Evolutionary conservation across 345 rosid genomes (phyloP).

Genomic region (Linum usitatissimum): DNA sequence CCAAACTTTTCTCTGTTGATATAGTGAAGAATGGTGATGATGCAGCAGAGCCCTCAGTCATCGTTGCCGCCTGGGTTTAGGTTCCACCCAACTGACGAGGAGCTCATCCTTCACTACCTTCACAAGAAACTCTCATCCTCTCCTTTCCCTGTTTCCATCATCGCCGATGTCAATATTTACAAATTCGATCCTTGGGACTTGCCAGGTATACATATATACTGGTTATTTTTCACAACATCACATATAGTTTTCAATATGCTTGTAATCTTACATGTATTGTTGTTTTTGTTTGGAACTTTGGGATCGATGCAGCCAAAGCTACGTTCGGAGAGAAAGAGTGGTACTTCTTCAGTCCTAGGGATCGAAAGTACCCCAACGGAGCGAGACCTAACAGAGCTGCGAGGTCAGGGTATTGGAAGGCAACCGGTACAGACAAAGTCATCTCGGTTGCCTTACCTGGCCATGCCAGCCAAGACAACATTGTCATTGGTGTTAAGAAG

Average conservation of each 20-base stretch:
- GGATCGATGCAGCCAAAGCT: constrained; percentile 39
- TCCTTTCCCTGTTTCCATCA: constrained; percentile 66
- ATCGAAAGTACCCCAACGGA: constrained; percentile 93
- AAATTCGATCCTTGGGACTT: constrained; percentile 94
- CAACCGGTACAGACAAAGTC: constrained; percentile 85
- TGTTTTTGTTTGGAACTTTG: background rate
- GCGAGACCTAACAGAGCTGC: constrained; percentile 97
- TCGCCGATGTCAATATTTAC: constrained; percentile 90
- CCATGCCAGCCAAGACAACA: constrained; percentile 28
- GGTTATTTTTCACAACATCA: no score
- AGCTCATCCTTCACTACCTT: constrained; percentile 88
- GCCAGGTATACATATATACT: constrained; percentile 35
- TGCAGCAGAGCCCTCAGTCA: constrained; percentile 58
- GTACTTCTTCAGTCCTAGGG: constrained; percentile 97
- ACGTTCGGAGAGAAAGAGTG: constrained; percentile 93
- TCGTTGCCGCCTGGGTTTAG: constrained; percentile 88
- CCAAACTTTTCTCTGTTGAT: background rate
- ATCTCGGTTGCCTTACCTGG: constrained; percentile 20
- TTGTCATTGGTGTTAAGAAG: constrained; percentile 79
- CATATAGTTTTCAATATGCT: no score
- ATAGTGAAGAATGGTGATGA: constrained; percentile 1
- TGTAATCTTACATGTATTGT: no score
- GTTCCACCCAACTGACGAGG: constrained; percentile 97
- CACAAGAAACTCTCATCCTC: constrained; percentile 49
- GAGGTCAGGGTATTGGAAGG: constrained; percentile 95